Conservation (phyloP, 2,329 filamentous ascomycete species). For the Neofusicoccum ribis region DNA sequence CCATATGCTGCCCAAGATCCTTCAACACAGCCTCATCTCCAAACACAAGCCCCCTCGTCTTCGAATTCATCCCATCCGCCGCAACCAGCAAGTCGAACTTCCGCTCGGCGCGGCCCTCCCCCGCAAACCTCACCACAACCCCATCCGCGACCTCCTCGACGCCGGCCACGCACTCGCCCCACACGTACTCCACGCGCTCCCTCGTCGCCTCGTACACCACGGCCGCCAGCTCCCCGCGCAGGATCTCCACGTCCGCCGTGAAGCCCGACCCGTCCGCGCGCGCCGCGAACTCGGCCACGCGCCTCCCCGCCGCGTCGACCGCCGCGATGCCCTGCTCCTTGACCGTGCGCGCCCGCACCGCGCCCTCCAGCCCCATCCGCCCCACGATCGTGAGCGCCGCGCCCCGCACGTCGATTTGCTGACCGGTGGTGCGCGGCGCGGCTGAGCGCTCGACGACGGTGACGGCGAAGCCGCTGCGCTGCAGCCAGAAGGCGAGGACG, state of each 20-base stretch:
- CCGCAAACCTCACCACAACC: constrained; percentile 29
- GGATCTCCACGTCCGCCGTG: constrained; percentile 36
- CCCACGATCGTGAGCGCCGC: constrained; percentile 43
- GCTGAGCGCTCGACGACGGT: constrained; percentile 48
- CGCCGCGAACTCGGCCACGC: constrained; percentile 29
- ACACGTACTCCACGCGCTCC: constrained; percentile 25
- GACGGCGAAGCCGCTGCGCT: constrained; percentile 34
- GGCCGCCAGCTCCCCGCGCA: constrained; percentile 34
- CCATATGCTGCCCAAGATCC: constrained; percentile 31
- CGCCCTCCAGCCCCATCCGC: constrained; percentile 41
- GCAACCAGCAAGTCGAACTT: constrained; percentile 33
- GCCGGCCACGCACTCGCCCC: constrained; percentile 26
- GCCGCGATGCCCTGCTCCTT: constrained; percentile 44
- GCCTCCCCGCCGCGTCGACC: constrained; percentile 31
- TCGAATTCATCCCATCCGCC: constrained; percentile 34
- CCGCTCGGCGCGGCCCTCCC: constrained; percentile 21
- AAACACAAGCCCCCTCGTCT: constrained; percentile 30
- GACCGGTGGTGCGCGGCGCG: constrained; percentile 41
- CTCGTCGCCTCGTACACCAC: constrained; percentile 32
- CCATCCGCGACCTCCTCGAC: constrained; percentile 25
- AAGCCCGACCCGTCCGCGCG: constrained; percentile 28
- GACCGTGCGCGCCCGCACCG: constrained; percentile 37
- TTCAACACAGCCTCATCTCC: constrained; percentile 26
- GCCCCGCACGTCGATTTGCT: constrained; percentile 49
- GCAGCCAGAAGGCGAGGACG: constrained; percentile 37